A percentile compares a stretch with the other conserved stretches of the same genome.
phyloP scores from a whole-genome alignment of 2,329 filamentous ascomycete species.

The Exophiala aquamarina region DNA sequence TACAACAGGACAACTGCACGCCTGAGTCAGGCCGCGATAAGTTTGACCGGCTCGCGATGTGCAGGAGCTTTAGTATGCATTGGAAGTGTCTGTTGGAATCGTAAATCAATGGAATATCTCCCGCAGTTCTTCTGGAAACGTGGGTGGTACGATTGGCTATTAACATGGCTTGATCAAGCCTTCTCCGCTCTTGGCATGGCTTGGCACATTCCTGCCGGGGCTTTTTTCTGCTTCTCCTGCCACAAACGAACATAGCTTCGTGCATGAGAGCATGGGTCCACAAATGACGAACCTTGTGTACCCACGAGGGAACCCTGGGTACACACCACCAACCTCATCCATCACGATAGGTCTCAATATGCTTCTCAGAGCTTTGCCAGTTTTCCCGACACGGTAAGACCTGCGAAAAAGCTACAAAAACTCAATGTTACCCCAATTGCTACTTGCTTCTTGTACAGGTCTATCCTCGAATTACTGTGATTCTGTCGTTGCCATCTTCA shows the following conservation, averaged over 20 bases:
- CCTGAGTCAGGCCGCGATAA: background rate
- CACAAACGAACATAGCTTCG: conserved; percentile 6
- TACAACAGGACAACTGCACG: background rate
- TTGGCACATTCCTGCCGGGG: conserved; percentile 6
- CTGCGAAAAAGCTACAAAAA: conserved; percentile 15
- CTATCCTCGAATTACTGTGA: background rate
- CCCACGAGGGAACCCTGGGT: conserved; percentile 6
- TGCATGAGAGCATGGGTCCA: background rate
- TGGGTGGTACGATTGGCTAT: conserved; percentile 18
- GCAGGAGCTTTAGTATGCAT: too few species aligned
- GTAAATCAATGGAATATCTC: too few species aligned
- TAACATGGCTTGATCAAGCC: conserved; percentile 3
- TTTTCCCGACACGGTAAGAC: background rate
- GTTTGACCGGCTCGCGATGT: too few species aligned
- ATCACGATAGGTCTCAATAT: background rate
- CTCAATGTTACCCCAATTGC: background rate
- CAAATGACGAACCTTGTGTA: conserved; percentile 7
- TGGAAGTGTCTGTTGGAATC: too few species aligned
- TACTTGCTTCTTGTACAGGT: conserved; percentile 2
- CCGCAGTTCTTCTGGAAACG: conserved; percentile 10
- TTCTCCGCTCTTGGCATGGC: conserved; percentile 9
- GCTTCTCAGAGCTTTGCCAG: background rate
- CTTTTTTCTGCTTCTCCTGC: conserved; percentile 10
- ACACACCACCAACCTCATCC: background rate
- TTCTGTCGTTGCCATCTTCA: background rate